Percentiles rank a stretch among this genome's conserved stretches.
These are phyloP conservation scores for Tolypocladium tundrense DNA, from an alignment of 2,329 filamentous ascomycete species.

Conservation along the genomic window DNA sequence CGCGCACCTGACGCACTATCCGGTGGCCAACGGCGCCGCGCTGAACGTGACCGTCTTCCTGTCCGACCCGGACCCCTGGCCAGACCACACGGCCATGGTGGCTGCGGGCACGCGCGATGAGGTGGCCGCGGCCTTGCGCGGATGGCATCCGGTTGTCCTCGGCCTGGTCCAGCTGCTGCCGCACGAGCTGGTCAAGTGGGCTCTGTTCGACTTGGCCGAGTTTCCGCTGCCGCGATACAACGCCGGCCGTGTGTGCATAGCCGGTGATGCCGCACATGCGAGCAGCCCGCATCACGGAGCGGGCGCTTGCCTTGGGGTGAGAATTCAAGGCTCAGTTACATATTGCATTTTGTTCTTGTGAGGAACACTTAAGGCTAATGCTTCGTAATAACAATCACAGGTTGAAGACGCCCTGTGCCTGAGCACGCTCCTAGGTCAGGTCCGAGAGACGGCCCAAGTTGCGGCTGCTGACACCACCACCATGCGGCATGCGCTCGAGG, in stretches of 20 bases:
- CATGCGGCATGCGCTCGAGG: not conserved
- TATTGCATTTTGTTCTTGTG: too few relatives aligned
- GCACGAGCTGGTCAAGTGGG: constrained; percentile 23
- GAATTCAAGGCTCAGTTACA: not conserved
- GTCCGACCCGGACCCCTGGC: not conserved
- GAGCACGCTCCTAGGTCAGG: not conserved
- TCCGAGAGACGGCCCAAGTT: not conserved
- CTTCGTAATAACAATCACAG: not conserved
- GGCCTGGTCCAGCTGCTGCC: not conserved
- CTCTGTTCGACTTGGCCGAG: constrained; percentile 34
- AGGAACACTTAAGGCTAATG: too few relatives aligned
- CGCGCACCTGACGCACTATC: not conserved
- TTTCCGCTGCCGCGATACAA: constrained; percentile 30
- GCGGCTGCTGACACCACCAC: not conserved
- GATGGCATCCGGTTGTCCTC: not conserved
- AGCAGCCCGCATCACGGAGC: constrained; percentile 50
- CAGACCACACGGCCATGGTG: not conserved
- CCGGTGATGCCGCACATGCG: constrained; percentile 55
- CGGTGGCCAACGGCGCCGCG: not conserved
- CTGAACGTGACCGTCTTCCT: not conserved
- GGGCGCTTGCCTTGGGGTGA: constrained; percentile 42
- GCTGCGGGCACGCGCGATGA: not conserved
- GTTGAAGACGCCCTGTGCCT: constrained; percentile 38
- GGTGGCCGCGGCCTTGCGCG: not conserved
- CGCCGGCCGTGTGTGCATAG: constrained; percentile 33